Percentiles rank a stretch among this genome's conserved stretches.
phyloP scores from a whole-genome alignment of 768 basidiomycete species.

The Leucosporidium scottii region DNA sequence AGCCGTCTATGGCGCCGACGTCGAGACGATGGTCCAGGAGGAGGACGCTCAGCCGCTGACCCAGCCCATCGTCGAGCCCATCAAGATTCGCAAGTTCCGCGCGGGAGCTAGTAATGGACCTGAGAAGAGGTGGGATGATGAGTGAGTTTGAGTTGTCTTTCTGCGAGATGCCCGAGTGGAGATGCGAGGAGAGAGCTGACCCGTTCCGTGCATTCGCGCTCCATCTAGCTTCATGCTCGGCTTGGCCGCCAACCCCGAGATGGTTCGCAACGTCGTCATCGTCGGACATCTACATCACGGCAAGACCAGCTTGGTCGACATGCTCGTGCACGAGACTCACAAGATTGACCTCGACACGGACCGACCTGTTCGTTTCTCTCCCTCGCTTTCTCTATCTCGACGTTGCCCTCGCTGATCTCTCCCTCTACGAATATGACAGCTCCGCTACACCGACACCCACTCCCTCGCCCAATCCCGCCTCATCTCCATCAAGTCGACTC shows the following conservation, averaged over 20 bases:
- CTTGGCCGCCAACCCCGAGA: conserved; percentile 82
- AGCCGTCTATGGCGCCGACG: conserved; percentile 86
- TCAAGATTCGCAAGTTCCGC: conserved; percentile 89
- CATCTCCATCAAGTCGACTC: conserved; percentile 93
- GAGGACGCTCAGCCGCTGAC: conserved; percentile 93
- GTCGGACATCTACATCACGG: conserved; percentile 97
- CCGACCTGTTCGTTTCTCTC: conserved; percentile 57
- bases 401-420: background rate
- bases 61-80: conserved; percentile 89
- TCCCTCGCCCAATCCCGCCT: conserved; percentile 75
- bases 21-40: conserved; percentile 95
- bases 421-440: conserved; percentile 46
- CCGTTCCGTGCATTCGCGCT: background rate
- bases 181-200: background rate
- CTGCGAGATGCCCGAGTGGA: background rate
- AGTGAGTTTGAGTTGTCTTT: conserved; percentile 51
- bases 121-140: conserved; percentile 93
- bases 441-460: conserved; percentile 94
- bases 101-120: conserved; percentile 79
- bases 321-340: conserved; percentile 95
- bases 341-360: conserved; percentile 91
- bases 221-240: conserved; percentile 73
- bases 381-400: conserved; percentile 1
- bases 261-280: conserved; percentile 91
- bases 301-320: conserved; percentile 93